Conservation (phyloP, 306 rosid genomes). For the Medicago lupulina region DNA sequence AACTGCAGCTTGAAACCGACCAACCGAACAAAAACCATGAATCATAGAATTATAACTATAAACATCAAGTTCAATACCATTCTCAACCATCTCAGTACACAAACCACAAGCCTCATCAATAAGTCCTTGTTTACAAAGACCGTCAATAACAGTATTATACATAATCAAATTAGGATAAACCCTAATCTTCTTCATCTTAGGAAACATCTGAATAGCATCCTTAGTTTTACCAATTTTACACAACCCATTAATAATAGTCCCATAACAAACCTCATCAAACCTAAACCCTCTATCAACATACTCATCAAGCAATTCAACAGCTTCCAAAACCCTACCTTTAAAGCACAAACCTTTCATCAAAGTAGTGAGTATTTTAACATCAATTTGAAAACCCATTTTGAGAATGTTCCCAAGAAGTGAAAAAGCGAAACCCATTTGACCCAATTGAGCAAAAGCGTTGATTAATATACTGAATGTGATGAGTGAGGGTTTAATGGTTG, state of each 20-base stretch:
- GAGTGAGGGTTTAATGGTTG: slow-evolving; percentile 36
- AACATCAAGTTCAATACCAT: slow-evolving; percentile 36
- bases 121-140: slow-evolving; percentile 45
- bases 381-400: slow-evolving; percentile 43
- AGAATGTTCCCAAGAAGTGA: slow-evolving; percentile 38
- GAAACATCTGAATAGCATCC: slow-evolving; percentile 35
- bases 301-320: slow-evolving; percentile 31
- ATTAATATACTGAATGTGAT: slow-evolving; percentile 39
- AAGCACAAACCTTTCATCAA: slow-evolving; percentile 45
- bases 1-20: slow-evolving; percentile 36
- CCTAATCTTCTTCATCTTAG: slow-evolving; percentile 38
- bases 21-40: slow-evolving; percentile 43
- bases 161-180: slow-evolving; percentile 40
- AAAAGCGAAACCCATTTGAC: slow-evolving; percentile 43
- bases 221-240: slow-evolving; percentile 33
- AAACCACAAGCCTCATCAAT: slow-evolving; percentile 39
- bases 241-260: slow-evolving; percentile 46
- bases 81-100: slow-evolving; percentile 45
- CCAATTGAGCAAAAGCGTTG: slow-evolving; percentile 43
- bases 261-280: slow-evolving; percentile 46
- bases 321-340: slow-evolving; percentile 32
- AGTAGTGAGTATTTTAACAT: slow-evolving; percentile 15
- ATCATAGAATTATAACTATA: slow-evolving; percentile 44
- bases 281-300: slow-evolving; percentile 29
- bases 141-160: slow-evolving; percentile 44